A percentile compares a stretch with the other conserved stretches of the same genome.
Evolutionary conservation across 1,284 basidiomycete genomes (phyloP).

Genomic region (Ceratobasidium sp.): DNA sequence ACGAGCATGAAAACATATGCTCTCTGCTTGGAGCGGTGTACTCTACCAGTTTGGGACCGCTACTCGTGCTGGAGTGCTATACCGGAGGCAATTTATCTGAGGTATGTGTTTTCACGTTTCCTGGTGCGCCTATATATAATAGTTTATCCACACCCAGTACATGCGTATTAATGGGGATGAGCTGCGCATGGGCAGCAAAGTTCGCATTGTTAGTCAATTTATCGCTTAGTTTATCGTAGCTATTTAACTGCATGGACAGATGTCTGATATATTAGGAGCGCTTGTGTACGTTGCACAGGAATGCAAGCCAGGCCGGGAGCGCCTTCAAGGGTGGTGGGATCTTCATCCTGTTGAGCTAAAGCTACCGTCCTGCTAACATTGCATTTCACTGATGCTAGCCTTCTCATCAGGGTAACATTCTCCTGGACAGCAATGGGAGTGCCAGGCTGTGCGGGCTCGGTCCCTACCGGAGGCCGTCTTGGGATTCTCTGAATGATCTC

Average conservation of each 20-base stretch:
- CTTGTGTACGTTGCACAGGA: conserved; percentile 9
- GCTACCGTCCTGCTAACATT: too few relatives aligned
- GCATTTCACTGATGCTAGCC: neutral
- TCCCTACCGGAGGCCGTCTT: neutral
- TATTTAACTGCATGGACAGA: neutral
- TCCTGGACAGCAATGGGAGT: conserved; percentile 9
- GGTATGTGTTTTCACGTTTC: neutral
- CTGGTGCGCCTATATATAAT: neutral
- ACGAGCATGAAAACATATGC: conserved; percentile 2
- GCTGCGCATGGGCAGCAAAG: neutral
- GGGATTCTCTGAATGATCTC: conserved; percentile 1
- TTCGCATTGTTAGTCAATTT: neutral
- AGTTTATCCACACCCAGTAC: neutral
- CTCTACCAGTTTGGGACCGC: conserved; percentile 2
- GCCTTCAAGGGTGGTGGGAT: conserved; percentile 17
- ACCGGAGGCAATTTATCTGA: conserved; percentile 11
- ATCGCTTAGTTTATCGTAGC: neutral
- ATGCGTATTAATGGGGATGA: conserved; percentile 4
- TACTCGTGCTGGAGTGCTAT: neutral
- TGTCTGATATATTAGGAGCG: conserved; percentile 5
- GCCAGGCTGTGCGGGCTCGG: conserved; percentile 12
- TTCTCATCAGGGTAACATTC: conserved; percentile 1
- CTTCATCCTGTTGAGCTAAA: neutral
- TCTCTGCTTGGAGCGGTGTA: conserved; percentile 11
- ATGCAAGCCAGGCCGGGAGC: neutral